Evolutionary conservation across 495 filamentous ascomycete species (phyloP).

Genomic region (Aspergillus nidulans): DNA sequence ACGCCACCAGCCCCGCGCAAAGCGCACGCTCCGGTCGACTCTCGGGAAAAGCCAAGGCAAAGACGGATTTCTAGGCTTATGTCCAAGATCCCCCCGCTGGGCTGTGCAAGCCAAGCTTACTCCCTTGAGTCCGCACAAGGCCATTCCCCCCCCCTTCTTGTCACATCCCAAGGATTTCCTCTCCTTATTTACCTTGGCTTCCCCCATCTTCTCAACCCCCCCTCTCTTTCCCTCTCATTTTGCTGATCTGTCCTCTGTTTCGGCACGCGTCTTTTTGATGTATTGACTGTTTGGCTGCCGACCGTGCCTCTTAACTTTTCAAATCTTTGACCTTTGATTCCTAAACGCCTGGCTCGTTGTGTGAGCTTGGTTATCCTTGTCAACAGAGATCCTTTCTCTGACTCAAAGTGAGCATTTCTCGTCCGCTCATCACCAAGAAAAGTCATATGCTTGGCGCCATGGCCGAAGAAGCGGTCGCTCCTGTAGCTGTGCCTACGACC

Average conservation of each 20-base stretch:
- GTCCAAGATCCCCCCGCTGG: not conserved
- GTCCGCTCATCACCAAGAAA: slow-evolving; percentile 24
- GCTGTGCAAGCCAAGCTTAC: not conserved
- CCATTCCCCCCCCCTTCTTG: not conserved
- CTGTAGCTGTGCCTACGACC: slow-evolving; percentile 25
- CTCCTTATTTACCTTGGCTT: slow-evolving; percentile 18
- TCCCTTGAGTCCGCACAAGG: not conserved
- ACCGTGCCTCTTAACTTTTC: not conserved
- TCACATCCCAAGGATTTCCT: slow-evolving; percentile 23
- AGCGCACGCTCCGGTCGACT: not conserved
- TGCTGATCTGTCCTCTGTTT: not conserved
- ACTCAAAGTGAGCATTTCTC: slow-evolving; percentile 9
- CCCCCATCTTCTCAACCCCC: slow-evolving; percentile 10
- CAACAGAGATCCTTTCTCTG: slow-evolving; percentile 1
- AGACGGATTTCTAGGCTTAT: not conserved
- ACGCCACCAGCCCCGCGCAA: not conserved
- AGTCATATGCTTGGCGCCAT: slow-evolving; percentile 28
- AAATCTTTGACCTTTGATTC: not conserved
- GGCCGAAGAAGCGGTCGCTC: slow-evolving; percentile 26
- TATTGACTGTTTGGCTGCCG: not conserved
- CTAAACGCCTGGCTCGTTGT: not conserved
- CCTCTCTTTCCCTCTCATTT: slow-evolving; percentile 1
- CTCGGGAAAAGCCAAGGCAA: not conserved
- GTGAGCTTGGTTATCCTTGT: not conserved
- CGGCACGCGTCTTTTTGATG: slow-evolving; percentile 5